phyloP scores from a whole-genome alignment of 495 filamentous ascomycete genomes.

The Choiromyces venosus region DNA sequence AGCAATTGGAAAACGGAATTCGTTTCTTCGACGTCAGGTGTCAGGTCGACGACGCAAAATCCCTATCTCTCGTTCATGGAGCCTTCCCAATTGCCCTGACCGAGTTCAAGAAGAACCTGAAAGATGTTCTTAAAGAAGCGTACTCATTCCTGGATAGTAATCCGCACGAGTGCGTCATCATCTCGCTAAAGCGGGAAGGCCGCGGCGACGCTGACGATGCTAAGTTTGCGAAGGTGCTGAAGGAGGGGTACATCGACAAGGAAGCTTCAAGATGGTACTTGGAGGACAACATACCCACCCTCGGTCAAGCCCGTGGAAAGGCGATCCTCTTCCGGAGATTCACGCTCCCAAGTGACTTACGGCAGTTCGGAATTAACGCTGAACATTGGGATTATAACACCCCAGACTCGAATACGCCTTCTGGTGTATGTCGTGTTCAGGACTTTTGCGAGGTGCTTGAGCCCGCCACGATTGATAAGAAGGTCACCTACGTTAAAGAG shows the following conservation, averaged over 20 bases:
- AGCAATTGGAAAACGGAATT: conserved; percentile 82
- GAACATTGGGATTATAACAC: conserved; percentile 86
- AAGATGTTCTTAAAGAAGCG: conserved; percentile 61
- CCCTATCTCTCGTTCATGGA: conserved; percentile 65
- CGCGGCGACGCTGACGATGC: conserved; percentile 72
- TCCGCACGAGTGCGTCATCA: conserved; percentile 73
- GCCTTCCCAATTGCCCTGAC: conserved; percentile 70
- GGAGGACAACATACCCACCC: conserved; percentile 66
- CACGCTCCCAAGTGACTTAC: conserved; percentile 32
- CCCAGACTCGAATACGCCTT: conserved; percentile 63
- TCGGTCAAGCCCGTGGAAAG: conserved; percentile 76
- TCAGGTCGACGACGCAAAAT: conserved; percentile 52
- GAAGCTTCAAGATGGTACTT: conserved; percentile 68
- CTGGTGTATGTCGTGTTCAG: conserved; percentile 76
- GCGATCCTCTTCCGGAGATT: conserved; percentile 84
- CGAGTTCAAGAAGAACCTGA: conserved; percentile 64
- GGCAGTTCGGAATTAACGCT: conserved; percentile 75
- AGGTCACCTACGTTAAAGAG: conserved; percentile 65
- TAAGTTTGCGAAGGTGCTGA: conserved; percentile 60
- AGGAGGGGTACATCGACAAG: conserved; percentile 60
- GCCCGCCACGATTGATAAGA: conserved; percentile 67
- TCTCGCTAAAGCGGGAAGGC: conserved; percentile 89
- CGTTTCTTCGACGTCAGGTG: conserved; percentile 91
- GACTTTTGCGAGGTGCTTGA: conserved; percentile 90
- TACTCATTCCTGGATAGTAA: conserved; percentile 70